Conservation (phyloP, 176 grass and related monocot genomes). For the Carex parvula region DNA sequence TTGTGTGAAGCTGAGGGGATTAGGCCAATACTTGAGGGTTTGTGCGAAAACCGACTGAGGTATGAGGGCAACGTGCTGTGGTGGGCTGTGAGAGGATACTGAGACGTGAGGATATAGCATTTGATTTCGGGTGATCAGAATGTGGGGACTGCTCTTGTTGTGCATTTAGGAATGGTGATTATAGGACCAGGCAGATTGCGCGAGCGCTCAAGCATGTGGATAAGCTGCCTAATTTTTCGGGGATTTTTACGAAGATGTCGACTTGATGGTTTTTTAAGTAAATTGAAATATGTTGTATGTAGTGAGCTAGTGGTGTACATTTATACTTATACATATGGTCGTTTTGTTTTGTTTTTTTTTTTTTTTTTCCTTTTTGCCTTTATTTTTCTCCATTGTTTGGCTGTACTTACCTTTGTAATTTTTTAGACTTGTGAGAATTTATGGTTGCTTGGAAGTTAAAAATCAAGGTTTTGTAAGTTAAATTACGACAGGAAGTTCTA, state of each 20-base stretch:
- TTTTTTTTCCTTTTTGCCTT: not conserved
- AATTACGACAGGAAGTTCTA: not conserved
- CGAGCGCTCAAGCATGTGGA: conserved; percentile 93
- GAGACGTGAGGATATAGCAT: conserved; percentile 64
- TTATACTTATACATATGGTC: conserved; percentile 18
- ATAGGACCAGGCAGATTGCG: conserved; percentile 86
- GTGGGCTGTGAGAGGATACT: conserved; percentile 97
- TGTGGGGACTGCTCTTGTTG: conserved; percentile 79
- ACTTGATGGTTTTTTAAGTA: conserved; percentile 13
- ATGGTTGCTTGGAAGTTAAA: not conserved
- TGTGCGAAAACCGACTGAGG: conserved; percentile 64
- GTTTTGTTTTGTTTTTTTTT: not conserved
- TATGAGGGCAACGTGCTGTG: conserved; percentile 54
- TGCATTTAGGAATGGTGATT: conserved; percentile 84
- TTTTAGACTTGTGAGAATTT: not conserved
- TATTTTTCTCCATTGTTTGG: not conserved
- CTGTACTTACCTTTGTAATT: conserved; percentile 17
- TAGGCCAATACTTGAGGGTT: conserved; percentile 61
- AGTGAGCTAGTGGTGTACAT: conserved; percentile 21
- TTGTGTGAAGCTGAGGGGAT: conserved; percentile 73
- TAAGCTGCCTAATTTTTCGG: conserved; percentile 96
- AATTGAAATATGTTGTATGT: conserved; percentile 6
- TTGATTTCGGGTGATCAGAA: conserved; percentile 89
- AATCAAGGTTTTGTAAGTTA: conserved; percentile 9
- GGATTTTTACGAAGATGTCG: conserved; percentile 80